Evolutionary conservation across 2,329 filamentous ascomycete genomes (phyloP), one percentile per base, ranked within the genome.

Genomic region (Fusarium keratoplasticum): DNA sequence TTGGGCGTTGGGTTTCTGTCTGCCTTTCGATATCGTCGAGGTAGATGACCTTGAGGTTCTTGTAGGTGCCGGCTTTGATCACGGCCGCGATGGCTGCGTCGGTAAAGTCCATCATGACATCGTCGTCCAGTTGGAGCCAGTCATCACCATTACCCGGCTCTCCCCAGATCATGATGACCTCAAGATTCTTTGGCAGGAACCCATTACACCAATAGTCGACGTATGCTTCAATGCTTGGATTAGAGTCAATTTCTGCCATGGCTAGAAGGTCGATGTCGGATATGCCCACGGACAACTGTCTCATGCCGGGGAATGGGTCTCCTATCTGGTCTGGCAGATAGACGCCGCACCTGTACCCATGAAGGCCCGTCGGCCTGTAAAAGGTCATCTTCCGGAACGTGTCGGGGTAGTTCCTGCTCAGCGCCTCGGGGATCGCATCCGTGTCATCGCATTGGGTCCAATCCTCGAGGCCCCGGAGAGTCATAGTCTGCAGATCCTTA

Each of bases 161-260:
- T 13, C 66, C 64, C 69, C 66, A 75, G 1, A 76, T 20, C 35
- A 69, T 58, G 13, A 76, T 3, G 2, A 62, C 62, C 44, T 76
- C 69, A 0, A 68, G 22, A 4, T n/a, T 61, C 1, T n/a, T 4
- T 1, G 71, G 55, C 9, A 74, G 69, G 2, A 42, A 29, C 11
- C 42, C n/a, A 0, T 6, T 2, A 1, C n/a, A 6, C 2, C 63
- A 18, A 33, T 25, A 63, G 3, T 61, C 40, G 6, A 58, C 22
- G 5, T 71, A 55, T 9, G 59, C n/a, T 7, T 55, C 44, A 10
- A 52, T 8, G 42, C 7, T 47, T 40, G 2, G 35, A 2, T 14
- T 8, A 0, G 14, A 3, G 5, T 9, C 13, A 31, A 16, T 9
- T 1, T 4, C 2, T 4, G 6, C 27, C 29, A 10, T 35, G 25